Evolutionary conservation across 139 green algal genomes (phyloP), one percentile per base, ranked within the genome.

Genomic region (Raphidocelis subcapitata): DNA sequence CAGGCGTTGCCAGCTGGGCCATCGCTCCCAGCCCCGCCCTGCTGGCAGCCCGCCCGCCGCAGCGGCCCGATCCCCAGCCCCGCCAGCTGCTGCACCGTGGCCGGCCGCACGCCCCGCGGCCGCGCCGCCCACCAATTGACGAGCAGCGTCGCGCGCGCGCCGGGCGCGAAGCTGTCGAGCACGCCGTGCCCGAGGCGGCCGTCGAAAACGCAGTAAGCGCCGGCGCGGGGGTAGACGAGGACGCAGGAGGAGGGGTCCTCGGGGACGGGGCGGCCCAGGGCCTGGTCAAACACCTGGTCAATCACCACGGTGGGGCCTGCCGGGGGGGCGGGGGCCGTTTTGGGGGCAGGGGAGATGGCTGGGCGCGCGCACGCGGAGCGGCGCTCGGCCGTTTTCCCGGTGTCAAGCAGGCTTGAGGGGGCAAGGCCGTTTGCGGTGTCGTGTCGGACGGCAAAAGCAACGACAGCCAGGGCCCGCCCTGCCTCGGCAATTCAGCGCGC

Each of bases 151-250:
- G 67, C 71, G 2, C 86, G 51, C 37, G 60, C 31, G 24, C 56
- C 56, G 41, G 69, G 49, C 10, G 55, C 51, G 31, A 63, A 81
- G 65, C 63, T 70, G 41, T 88, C 82, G 5, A 92, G 74, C 64
- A 92, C 87, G n/a, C 87, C 87, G 51, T 92, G 87, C 29, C 62
- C 87, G 31, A 88, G 77, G 47, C 36, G 14, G n/a, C 87, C 87
- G 65, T 88, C 82, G 82, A 92, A 92, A 16, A 91, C 5, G 51
- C 74, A 82, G 60, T 84, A 88, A 24, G 67, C 63, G 69, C 83
- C 86, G 14, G 5, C 20, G 33, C 23, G 32, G 8, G 88, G 88
- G 46, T 73, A 92, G 5, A 87, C 70, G 10, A 93, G 64, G 29
- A 79, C 65, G 49, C 70, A 79, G 51, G 55, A 63, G 1, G 31